These are phyloP conservation scores for Fusarium equiseti DNA, from an alignment of 2,329 filamentous ascomycete genomes.

Conservation along the genomic window DNA sequence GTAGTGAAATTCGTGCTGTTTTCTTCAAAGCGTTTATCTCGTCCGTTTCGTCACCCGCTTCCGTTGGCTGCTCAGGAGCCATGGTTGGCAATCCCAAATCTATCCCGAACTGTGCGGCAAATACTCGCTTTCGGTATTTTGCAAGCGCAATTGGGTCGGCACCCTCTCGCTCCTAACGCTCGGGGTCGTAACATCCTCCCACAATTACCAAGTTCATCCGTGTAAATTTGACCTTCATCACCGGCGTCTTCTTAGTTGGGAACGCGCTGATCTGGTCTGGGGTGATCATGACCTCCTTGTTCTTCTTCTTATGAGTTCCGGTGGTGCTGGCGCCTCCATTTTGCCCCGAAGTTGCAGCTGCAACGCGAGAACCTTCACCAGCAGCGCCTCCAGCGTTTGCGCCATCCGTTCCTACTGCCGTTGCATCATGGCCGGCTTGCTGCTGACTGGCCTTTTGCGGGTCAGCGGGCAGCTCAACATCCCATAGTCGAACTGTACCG, in stretches of 20 bases:
- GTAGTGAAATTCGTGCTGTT: background rate
- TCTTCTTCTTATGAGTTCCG: slow-evolving; percentile 75
- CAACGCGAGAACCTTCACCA: slow-evolving; percentile 48
- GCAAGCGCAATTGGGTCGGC: slow-evolving; percentile 21
- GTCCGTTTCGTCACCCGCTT: background rate
- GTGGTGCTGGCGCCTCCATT: slow-evolving; percentile 46
- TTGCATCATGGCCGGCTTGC: slow-evolving; percentile 58
- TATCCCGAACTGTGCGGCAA: slow-evolving; percentile 38
- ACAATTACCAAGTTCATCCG: slow-evolving; percentile 94
- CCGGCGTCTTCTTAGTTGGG: slow-evolving; percentile 94
- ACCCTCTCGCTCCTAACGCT: slow-evolving; percentile 53
- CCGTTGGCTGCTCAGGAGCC: background rate
- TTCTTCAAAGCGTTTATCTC: background rate
- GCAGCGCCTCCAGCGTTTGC: slow-evolving; percentile 46
- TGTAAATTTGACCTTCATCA: slow-evolving; percentile 93
- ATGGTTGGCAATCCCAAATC: slow-evolving; percentile 26
- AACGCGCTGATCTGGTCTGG: slow-evolving; percentile 96
- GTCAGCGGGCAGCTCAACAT: slow-evolving; percentile 80
- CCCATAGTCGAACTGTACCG: slow-evolving; percentile 94
- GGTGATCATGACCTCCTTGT: slow-evolving; percentile 89
- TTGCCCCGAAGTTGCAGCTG: slow-evolving; percentile 46
- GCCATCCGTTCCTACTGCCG: slow-evolving; percentile 58
- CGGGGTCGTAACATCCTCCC: slow-evolving; percentile 76
- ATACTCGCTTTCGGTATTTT: slow-evolving; percentile 21
- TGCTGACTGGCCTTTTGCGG: slow-evolving; percentile 68